phyloP scores from a whole-genome alignment of 139 green algal genomes.

The Picochlorum sp. region DNA sequence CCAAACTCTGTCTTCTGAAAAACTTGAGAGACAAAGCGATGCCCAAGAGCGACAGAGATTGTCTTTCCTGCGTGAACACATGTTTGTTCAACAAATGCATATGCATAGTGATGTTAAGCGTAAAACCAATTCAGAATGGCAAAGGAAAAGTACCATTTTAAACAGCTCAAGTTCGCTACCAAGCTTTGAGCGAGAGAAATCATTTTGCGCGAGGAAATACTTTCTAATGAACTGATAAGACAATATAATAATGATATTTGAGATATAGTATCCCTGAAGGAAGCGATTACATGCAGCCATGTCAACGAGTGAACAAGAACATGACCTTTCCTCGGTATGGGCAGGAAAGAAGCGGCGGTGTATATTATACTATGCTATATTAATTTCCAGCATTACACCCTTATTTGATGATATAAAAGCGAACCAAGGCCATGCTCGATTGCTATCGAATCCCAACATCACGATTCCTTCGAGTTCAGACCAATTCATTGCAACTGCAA shows the following conservation, averaged over 20 bases:
- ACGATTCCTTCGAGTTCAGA: too few species aligned
- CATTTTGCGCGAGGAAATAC: conserved; percentile 8
- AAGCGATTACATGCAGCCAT: conserved; percentile 9
- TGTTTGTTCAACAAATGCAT: not conserved
- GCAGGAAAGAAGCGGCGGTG: too few species aligned
- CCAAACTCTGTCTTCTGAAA: conserved; percentile 12
- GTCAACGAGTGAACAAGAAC: too few species aligned
- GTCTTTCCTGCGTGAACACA: conserved; percentile 16
- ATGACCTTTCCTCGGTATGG: too few species aligned
- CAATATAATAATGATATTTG: conserved; percentile 1
- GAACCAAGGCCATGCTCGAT: too few species aligned
- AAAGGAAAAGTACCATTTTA: conserved; percentile 11
- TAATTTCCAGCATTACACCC: too few species aligned
- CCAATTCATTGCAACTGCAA: too few species aligned
- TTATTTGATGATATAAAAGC: too few species aligned
- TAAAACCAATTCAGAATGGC: not conserved
- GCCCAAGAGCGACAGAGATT: conserved; percentile 8
- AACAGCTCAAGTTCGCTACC: not conserved
- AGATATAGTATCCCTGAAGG: conserved; percentile 15
- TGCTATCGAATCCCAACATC: too few species aligned
- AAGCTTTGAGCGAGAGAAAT: conserved; percentile 1
- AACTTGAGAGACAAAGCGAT: conserved; percentile 15
- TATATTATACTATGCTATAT: too few species aligned
- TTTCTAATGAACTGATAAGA: conserved; percentile 5
- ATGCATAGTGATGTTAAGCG: too few species aligned